Percentiles rank a stretch among this genome's conserved stretches.
Evolutionary conservation across 169 alveolate genomes (phyloP).

Genomic region (Besnoitia besnoiti): DNA sequence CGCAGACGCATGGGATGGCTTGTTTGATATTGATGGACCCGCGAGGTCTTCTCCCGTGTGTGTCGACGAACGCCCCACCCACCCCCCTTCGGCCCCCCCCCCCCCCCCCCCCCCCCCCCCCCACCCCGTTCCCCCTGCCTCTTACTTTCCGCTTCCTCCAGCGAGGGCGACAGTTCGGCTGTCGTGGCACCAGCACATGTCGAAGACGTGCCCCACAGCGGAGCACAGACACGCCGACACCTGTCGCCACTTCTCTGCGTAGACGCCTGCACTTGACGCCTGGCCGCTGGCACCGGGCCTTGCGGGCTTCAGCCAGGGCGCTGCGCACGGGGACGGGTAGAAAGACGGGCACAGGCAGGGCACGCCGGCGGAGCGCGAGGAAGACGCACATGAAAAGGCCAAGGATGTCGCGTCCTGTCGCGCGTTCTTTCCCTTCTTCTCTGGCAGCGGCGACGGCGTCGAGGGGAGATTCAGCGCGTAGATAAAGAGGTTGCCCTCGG

Average conservation of each 20-base stretch:
- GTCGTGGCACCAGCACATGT: conserved; percentile 38
- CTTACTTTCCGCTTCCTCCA: background rate
- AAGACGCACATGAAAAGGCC: too few relatives aligned
- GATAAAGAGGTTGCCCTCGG: background rate
- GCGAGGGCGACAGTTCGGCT: conserved; percentile 33
- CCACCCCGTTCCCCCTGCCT: too few relatives aligned
- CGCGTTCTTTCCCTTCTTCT: background rate
- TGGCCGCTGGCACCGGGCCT: background rate
- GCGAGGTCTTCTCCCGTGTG: too few relatives aligned
- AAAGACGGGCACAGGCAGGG: background rate
- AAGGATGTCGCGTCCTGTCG: background rate
- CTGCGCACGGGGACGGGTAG: background rate
- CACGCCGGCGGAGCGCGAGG: too few relatives aligned
- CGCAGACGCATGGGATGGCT: too few relatives aligned
- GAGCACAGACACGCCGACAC: conserved; percentile 15
- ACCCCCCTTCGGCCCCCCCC: too few relatives aligned
- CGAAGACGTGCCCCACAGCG: conserved; percentile 30
- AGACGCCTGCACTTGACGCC: background rate
- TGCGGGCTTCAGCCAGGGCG: background rate
- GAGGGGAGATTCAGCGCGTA: conserved; percentile 15
- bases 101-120: too few relatives aligned
- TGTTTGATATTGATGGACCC: too few relatives aligned
- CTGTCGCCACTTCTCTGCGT: conserved; percentile 39
- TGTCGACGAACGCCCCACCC: too few relatives aligned
- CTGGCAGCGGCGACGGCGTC: background rate